A percentile compares a stretch with the other conserved stretches of the same genome.
These are phyloP conservation scores for Phytophthora aleatoria DNA, from an alignment of 352 stramenopile genomes.

Conservation along the genomic window DNA sequence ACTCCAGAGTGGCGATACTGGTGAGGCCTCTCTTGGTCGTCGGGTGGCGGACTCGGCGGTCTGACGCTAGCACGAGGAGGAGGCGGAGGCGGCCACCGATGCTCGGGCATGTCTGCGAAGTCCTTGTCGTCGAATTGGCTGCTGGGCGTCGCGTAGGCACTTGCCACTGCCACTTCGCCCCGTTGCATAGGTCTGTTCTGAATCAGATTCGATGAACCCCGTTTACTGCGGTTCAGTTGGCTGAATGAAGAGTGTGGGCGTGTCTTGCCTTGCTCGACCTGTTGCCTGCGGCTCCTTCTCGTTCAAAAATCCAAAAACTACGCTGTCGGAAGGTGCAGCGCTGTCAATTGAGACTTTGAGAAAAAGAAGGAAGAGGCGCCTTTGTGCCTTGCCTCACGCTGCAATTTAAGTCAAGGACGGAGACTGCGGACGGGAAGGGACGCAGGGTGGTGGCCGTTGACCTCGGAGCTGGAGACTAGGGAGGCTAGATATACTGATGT, in stretches of 20 bases:
- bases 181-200: constrained; percentile 35
- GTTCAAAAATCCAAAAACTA: constrained; percentile 27
- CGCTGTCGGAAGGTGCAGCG: neutral
- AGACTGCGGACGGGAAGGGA: constrained; percentile 23
- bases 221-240: neutral
- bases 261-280: neutral
- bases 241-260: constrained; percentile 3
- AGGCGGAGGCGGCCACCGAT: constrained; percentile 8
- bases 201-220: constrained; percentile 12
- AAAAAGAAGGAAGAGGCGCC: constrained; percentile 1
- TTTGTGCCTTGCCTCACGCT: neutral
- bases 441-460: constrained; percentile 18
- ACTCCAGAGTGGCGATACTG: constrained; percentile 13
- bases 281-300: constrained; percentile 13
- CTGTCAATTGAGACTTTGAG: neutral
- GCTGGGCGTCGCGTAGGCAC: constrained; percentile 22
- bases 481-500: neutral
- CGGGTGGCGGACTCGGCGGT: constrained; percentile 6
- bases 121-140: constrained; percentile 27
- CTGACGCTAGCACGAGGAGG: neutral
- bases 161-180: constrained; percentile 50
- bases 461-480: neutral
- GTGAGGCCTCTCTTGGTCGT: constrained; percentile 20
- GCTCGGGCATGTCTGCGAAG: constrained; percentile 17
- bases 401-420: neutral